Evolutionary conservation across 2,329 filamentous ascomycete species (phyloP).

Genomic region (Dactylellina cionopaga): DNA sequence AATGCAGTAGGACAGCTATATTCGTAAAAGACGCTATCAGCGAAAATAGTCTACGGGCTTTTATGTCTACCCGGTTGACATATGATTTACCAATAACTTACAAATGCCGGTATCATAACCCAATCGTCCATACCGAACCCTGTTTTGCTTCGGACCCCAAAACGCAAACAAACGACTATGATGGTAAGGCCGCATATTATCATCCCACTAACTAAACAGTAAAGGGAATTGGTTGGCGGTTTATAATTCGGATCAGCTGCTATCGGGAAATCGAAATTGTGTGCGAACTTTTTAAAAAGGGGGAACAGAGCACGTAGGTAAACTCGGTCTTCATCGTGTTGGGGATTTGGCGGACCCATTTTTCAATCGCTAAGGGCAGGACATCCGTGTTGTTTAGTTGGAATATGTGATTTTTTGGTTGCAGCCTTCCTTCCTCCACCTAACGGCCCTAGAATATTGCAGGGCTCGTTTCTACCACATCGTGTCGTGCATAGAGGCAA

Average conservation of each 20-base stretch:
- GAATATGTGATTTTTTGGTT: too few relatives aligned
- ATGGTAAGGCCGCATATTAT: slow-evolving; percentile 14
- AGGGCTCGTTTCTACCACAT: too few relatives aligned
- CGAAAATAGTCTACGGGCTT: background rate
- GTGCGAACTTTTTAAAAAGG: slow-evolving; percentile 8
- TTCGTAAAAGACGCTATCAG: too few relatives aligned
- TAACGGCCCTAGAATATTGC: too few relatives aligned
- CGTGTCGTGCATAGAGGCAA: too few relatives aligned
- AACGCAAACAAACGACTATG: background rate
- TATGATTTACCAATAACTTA: background rate
- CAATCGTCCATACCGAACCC: slow-evolving; percentile 21
- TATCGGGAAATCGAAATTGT: slow-evolving; percentile 20
- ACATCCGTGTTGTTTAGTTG: too few relatives aligned
- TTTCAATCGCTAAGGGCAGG: too few relatives aligned
- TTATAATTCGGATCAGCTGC: slow-evolving; percentile 12
- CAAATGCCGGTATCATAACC: slow-evolving; percentile 29
- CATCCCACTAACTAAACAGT: slow-evolving; percentile 7
- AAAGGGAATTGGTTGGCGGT: slow-evolving; percentile 8
- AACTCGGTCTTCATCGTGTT: slow-evolving; percentile 20
- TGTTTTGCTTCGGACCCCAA: background rate
- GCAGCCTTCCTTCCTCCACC: too few relatives aligned
- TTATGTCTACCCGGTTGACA: background rate
- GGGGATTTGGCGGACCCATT: slow-evolving; percentile 14
- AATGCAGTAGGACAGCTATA: background rate
- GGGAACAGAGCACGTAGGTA: slow-evolving; percentile 2